Evolutionary conservation across 2,329 filamentous ascomycete genomes (phyloP), one percentile per base, ranked within the genome.

Genomic region (Ilyonectria robusta): DNA sequence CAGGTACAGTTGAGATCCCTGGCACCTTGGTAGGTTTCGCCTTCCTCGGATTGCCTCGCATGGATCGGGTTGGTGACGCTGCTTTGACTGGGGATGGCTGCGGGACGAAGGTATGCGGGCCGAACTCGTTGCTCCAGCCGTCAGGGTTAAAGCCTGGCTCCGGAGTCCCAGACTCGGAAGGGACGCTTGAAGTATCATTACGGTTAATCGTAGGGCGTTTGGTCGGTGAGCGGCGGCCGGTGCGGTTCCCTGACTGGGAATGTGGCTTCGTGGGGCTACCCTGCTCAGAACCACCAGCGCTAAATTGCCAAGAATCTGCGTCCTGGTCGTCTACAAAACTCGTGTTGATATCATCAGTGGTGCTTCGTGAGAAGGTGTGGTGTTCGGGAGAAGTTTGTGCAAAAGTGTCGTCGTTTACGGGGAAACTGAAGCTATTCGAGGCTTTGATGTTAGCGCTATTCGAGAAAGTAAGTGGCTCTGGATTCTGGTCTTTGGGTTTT

Each of bases 341-440:
- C 19, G 89, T 91, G 77, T 89, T 88, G 71, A 91, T 91, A 58
- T 86, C 88, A 63, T 91, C 88, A 21, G 86, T 81, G 71, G 86
- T 90, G 63, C 79, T 85, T 66, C 84, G 84, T 44, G 81, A 75
- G 66, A 89, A 88, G 3, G 77, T 78, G 47, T 81, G 78, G 40
- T 76, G 78, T 21, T 79, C 75, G n/a, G 81, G 75, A 10, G 79
- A 77, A 6, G 81, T 77, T 35, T 73, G 72, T 11, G 74, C 71
- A 59, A 84, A 83, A 0, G 80, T 80, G 46, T 85, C 82, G 62
- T 84, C 80, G 66, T 84, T 79, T 64, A 83, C 69, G 40, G 83
- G 76, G 62, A 89, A 84, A 54, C 79, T 83, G 74, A 90, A 90
- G 79, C 88, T 91, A 80, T 73, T 67, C 46, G 71, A 71, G 65